Conservation (phyloP, 2,329 filamentous ascomycete species). For the Torrubiellomyces zombiae region DNA sequence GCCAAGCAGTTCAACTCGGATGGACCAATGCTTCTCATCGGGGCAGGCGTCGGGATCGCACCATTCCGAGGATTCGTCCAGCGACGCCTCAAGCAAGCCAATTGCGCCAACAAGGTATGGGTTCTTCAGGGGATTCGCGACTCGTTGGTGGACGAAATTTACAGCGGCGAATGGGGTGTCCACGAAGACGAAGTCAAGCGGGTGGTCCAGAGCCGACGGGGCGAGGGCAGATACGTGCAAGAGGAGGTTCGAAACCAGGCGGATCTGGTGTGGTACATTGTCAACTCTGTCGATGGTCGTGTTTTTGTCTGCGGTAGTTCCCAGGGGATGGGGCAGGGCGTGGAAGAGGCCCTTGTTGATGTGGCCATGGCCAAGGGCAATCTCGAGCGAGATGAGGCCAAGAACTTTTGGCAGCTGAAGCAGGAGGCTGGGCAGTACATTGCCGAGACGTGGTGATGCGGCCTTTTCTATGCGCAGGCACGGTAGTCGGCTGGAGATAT, state of each 20-base stretch:
- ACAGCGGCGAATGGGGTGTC: slow-evolving; percentile 89
- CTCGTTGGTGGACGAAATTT: slow-evolving; percentile 85
- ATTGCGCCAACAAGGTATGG: slow-evolving; percentile 97
- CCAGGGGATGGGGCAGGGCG: slow-evolving; percentile 95
- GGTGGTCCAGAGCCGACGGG: slow-evolving; percentile 59
- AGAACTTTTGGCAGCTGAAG: slow-evolving; percentile 81
- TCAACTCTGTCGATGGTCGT: slow-evolving; percentile 88
- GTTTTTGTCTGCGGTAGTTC: slow-evolving; percentile 93
- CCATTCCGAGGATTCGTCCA: slow-evolving; percentile 97
- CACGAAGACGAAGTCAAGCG: slow-evolving; percentile 77
- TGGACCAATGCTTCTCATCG: slow-evolving; percentile 93
- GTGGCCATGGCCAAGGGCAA: slow-evolving; percentile 90
- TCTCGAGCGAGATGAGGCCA: slow-evolving; percentile 63
- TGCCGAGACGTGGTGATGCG: slow-evolving; percentile 61
- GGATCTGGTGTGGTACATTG: slow-evolving; percentile 95
- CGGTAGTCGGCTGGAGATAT: no score
- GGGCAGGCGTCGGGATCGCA: slow-evolving; percentile 89
- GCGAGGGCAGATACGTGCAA: slow-evolving; percentile 82
- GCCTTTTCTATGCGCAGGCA: no score
- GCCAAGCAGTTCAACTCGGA: slow-evolving; percentile 84
- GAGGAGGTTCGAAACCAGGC: slow-evolving; percentile 85
- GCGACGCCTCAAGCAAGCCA: slow-evolving; percentile 80
- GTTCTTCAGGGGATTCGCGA: slow-evolving; percentile 90
- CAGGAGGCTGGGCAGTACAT: slow-evolving; percentile 90
- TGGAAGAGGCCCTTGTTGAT: slow-evolving; percentile 72